Conservation (phyloP, 179 eudicot species). For the Beta lomatogona region DNA sequence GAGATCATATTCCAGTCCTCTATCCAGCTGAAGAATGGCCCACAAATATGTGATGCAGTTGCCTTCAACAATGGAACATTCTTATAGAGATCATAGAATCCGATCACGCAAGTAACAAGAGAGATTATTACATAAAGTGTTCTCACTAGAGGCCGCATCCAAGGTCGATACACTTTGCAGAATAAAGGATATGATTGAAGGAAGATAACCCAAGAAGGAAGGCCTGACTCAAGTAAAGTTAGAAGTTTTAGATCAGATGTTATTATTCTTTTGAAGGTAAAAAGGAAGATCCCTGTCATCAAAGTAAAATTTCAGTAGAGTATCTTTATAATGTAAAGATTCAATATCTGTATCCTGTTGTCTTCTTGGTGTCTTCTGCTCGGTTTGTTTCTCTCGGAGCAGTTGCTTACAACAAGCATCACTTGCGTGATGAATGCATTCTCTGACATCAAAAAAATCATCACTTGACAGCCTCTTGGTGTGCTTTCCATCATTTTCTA, state of each 20-base stretch:
- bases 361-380: constrained; percentile 15
- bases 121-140: constrained; percentile 64
- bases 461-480: constrained; percentile 15
- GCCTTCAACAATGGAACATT: constrained; percentile 88
- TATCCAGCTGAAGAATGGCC: constrained; percentile 87
- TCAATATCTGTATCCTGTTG: constrained; percentile 31
- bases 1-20: constrained; percentile 90
- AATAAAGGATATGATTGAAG: constrained; percentile 89
- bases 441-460: constrained; percentile 35
- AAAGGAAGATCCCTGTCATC: constrained; percentile 81
- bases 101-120: constrained; percentile 76
- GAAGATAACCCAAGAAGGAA: constrained; percentile 96
- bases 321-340: constrained; percentile 60
- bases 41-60: constrained; percentile 77
- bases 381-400: constrained; percentile 21
- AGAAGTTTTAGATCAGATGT: constrained; percentile 67
- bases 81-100: constrained; percentile 87
- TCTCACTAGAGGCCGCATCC: constrained; percentile 95
- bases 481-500: constrained; percentile 20
- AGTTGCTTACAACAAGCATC: constrained; percentile 26
- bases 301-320: constrained; percentile 67
- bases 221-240: constrained; percentile 82
- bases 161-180: constrained; percentile 88
- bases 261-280: constrained; percentile 63
- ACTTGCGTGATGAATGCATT: constrained; percentile 19